Conservation (phyloP, 2,329 filamentous ascomycete species). For the Magnaporthiopsis poae region DNA sequence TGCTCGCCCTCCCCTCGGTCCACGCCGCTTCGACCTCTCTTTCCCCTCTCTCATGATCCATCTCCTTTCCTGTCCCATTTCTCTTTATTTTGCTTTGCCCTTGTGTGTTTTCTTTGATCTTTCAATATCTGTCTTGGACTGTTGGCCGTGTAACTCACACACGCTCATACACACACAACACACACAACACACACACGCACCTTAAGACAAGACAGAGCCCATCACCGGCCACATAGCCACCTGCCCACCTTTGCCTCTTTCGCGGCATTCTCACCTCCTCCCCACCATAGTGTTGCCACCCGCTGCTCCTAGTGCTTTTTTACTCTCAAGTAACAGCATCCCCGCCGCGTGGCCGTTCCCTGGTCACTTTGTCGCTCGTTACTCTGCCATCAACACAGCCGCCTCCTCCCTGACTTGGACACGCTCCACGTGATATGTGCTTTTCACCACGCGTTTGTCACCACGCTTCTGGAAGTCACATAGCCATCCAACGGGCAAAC, state of each 20-base stretch:
- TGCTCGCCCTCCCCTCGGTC: conserved; percentile 4
- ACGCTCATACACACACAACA: too few species aligned
- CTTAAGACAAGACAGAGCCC: neutral
- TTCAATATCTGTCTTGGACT: neutral
- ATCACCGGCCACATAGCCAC: neutral
- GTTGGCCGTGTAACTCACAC: too few species aligned
- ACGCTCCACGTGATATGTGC: too few species aligned
- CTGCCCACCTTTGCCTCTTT: neutral
- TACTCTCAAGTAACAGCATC: too few species aligned
- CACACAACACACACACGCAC: neutral
- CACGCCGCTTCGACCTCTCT: neutral
- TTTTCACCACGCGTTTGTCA: neutral
- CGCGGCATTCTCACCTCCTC: too few species aligned
- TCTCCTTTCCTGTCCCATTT: conserved; percentile 1
- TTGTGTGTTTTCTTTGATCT: too few species aligned
- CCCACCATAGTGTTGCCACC: too few species aligned
- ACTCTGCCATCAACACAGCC: too few species aligned
- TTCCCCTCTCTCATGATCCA: neutral
- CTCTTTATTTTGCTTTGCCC: neutral
- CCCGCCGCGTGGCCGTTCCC: too few species aligned
- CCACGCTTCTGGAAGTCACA: neutral
- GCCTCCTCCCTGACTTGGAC: too few species aligned
- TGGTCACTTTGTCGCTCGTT: too few species aligned
- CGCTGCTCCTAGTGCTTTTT: too few species aligned
- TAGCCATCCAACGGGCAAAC: neutral